Conservation (phyloP, 129 eudicot genomes). For the Saussurea involucrata region DNA sequence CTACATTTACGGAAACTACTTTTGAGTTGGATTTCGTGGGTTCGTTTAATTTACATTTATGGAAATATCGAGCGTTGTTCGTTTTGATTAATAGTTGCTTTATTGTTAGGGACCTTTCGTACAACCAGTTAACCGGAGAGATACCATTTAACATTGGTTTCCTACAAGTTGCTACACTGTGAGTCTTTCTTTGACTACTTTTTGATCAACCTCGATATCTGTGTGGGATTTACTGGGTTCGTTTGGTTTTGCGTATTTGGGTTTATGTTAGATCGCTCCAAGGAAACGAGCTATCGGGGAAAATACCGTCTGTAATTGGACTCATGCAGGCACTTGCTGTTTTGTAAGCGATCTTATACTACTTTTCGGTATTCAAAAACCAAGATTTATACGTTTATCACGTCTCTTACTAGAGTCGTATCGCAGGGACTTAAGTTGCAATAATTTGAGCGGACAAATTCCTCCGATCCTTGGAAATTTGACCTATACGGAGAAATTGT, state of each 20-base stretch:
- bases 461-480: conserved; percentile 88
- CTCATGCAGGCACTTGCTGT: conserved; percentile 99
- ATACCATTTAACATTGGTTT: conserved; percentile 94
- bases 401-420: neutral
- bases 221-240: neutral
- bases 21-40: neutral
- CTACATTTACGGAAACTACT: neutral
- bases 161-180: conserved; percentile 98
- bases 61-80: neutral
- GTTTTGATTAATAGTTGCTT: neutral
- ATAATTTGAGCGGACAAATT: conserved; percentile 67
- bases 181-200: conserved; percentile 27
- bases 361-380: neutral
- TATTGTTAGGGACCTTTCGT: conserved; percentile 78
- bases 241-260: neutral
- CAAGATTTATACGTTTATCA: neutral
- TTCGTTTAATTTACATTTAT: neutral
- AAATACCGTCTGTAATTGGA: conserved; percentile 92
- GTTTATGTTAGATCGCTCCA: conserved; percentile 64
- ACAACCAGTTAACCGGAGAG: conserved; percentile 69
- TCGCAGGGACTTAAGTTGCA: conserved; percentile 86
- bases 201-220: neutral
- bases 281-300: conserved; percentile 75
- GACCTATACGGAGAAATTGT: conserved; percentile 91
- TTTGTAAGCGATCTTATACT: conserved; percentile 50